phyloP scores from a whole-genome alignment of 768 basidiomycete species.

The Mycena venus region DNA sequence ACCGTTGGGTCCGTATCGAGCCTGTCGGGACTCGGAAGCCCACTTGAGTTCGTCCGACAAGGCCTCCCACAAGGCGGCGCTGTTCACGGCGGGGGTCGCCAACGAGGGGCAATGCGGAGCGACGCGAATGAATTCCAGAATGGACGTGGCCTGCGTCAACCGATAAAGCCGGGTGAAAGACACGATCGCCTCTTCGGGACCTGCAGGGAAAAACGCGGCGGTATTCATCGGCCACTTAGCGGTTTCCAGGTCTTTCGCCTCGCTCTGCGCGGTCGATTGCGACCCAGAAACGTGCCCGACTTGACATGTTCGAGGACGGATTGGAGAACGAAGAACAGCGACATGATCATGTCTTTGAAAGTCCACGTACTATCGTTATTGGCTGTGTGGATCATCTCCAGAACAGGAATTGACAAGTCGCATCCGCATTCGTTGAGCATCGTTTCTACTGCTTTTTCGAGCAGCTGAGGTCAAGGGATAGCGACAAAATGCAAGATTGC shows the following conservation, averaged over 20 bases:
- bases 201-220: constrained; percentile 11
- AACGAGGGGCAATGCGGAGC: constrained; percentile 12
- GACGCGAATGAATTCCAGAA: constrained; percentile 5
- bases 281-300: constrained; percentile 2
- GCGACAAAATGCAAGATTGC: constrained; percentile 6
- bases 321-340: background rate
- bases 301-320: background rate
- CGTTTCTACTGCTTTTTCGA: background rate
- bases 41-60: background rate
- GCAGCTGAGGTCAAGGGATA: background rate
- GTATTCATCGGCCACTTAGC: constrained; percentile 17
- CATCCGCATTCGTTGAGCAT: constrained; percentile 10
- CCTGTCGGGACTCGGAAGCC: background rate
- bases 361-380: background rate
- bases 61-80: constrained; percentile 1
- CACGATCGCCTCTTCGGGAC: background rate
- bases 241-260: background rate
- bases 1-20: background rate
- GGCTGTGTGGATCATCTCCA: background rate
- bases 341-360: background rate
- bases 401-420: background rate
- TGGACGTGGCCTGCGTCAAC: background rate
- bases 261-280: background rate
- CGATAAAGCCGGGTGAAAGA: constrained; percentile 7
- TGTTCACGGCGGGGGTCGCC: background rate